phyloP scores from a whole-genome alignment of 441 rosid species.

The Corymbia calophylla region DNA sequence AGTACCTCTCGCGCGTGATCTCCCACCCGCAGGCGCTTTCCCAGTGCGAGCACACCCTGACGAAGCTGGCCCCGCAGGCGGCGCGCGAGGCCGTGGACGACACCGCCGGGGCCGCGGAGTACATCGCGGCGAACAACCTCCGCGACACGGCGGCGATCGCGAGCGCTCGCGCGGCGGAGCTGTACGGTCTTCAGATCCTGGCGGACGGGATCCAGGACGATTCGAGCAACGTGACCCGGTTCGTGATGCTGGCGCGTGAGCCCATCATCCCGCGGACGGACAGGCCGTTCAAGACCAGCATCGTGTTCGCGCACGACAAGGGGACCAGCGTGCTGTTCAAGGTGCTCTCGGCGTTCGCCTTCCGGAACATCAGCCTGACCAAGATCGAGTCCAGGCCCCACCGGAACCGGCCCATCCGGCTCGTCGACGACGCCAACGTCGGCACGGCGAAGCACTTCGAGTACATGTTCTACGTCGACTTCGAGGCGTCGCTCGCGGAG shows the following conservation, averaged over 20 bases:
- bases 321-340: slow-evolving; percentile 92
- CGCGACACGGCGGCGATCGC: slow-evolving; percentile 11
- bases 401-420: slow-evolving; percentile 66
- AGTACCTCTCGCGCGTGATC: slow-evolving; percentile 67
- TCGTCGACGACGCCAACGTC: slow-evolving; percentile 70
- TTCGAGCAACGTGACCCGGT: slow-evolving; percentile 84
- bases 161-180: slow-evolving; percentile 12
- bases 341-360: slow-evolving; percentile 89
- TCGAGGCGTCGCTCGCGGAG: slow-evolving; percentile 97
- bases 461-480: slow-evolving; percentile 84
- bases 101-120: slow-evolving; percentile 7
- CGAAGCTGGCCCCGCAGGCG: background rate
- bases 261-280: slow-evolving; percentile 94
- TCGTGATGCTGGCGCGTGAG: slow-evolving; percentile 94
- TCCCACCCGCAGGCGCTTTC: slow-evolving; percentile 60
- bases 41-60: slow-evolving; percentile 5
- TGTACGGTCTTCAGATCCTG: slow-evolving; percentile 70
- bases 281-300: slow-evolving; percentile 93
- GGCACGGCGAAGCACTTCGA: slow-evolving; percentile 92
- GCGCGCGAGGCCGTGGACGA: slow-evolving; percentile 79
- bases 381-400: slow-evolving; percentile 97
- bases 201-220: slow-evolving; percentile 98
- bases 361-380: slow-evolving; percentile 77
- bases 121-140: slow-evolving; percentile 4
- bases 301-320: slow-evolving; percentile 90